A percentile compares a stretch with the other conserved stretches of the same genome.
phyloP scores from a whole-genome alignment of 768 basidiomycete species.

The Pseudohyphozyma bogoriensis region DNA sequence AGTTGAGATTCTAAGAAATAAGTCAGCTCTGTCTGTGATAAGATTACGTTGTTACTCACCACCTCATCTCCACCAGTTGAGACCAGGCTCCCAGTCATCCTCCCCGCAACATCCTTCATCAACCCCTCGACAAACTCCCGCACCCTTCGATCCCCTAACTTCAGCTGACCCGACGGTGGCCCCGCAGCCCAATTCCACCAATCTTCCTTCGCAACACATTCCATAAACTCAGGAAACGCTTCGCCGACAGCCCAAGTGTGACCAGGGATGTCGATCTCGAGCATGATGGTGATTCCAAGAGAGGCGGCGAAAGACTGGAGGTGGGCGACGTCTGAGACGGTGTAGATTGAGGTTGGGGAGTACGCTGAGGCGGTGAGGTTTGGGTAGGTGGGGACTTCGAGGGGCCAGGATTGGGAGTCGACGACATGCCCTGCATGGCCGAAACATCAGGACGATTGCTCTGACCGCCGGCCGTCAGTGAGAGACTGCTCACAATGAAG shows the following conservation, averaged over 20 bases:
- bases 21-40: neutral
- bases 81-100: slow-evolving; percentile 54
- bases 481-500: slow-evolving; percentile 48
- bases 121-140: slow-evolving; percentile 52
- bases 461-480: neutral
- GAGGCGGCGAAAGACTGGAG: slow-evolving; percentile 60
- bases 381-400: slow-evolving; percentile 53
- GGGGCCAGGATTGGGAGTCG: slow-evolving; percentile 67
- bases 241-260: slow-evolving; percentile 59
- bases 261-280: slow-evolving; percentile 70
- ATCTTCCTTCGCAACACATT: slow-evolving; percentile 48
- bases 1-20: slow-evolving; percentile 11
- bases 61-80: slow-evolving; percentile 71
- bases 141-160: slow-evolving; percentile 54
- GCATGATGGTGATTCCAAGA: slow-evolving; percentile 64
- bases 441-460: neutral
- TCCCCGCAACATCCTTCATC: slow-evolving; percentile 44
- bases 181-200: slow-evolving; percentile 38
- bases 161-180: slow-evolving; percentile 74
- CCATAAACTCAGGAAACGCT: slow-evolving; percentile 63
- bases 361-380: slow-evolving; percentile 56
- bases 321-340: slow-evolving; percentile 47
- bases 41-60: slow-evolving; percentile 45
- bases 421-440: slow-evolving; percentile 63
- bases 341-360: slow-evolving; percentile 49